Base-by-base conservation (phyloP, 176 grass and related monocot species). In the Poa pratensis region DNA sequence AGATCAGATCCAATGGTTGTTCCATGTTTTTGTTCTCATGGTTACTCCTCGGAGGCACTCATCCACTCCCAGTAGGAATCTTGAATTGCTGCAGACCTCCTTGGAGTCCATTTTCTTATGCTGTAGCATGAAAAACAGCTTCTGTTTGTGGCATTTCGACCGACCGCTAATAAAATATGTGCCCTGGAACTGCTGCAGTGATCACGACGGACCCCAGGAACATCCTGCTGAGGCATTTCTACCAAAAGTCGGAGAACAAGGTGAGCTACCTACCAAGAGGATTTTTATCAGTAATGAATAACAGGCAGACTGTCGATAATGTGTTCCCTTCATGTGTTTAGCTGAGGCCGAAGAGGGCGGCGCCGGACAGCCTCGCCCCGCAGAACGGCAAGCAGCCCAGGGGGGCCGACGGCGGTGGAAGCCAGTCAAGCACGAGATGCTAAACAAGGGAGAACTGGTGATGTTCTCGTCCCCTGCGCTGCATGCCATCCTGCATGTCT, bases 261-360 rank as follows among this genome's bases (percentile, higher is more conserved):
- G 93, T 98, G 34, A 79, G 57, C 37, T 42, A 42, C 7, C 39
- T 42, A 67, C 39, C 39, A 77, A 67, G 18, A 63, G 37, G 12
- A 6, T 62, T 63, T 24, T 24, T 24, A 24, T 24, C 13, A 27
- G 24, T 28, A 15, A 28, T 6, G 7, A 39, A 78, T 3, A 7
- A 9, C 77, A 51, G 20, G 17, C 80, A 45, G 9, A 51, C 11
- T 28, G 79, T 10, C 69, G n/a, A 46, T n/a, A 45, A 23, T 9
- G 0, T 2, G 43, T 75, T 74, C 9, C 59, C 52, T 22, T 66
- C 8, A n/a, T 40, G 42, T 82, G 8, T 49, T 5, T 37, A 97
- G 95, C 61, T 92, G 93, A 91, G 93, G 75, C 93, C 85, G 62
- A 95, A 93, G 79, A 92, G 95, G 90, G 92, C 95, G 60, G 95